phyloP scores from a whole-genome alignment of 306 rosid genomes.

The Malus domestica region ASM211411v1 NC_041796.1:10504001-10504500 shows the following conservation, averaged over 20 bases:
- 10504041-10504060: conserved; percentile 83
- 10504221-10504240: too few relatives aligned
- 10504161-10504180: neutral
- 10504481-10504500: too few relatives aligned
- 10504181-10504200: neutral
- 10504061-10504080: conserved; percentile 73
- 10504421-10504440: too few relatives aligned
- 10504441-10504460: too few relatives aligned
- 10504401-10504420: too few relatives aligned
- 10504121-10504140: neutral
- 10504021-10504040: conserved; percentile 95
- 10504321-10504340: neutral
- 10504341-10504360: neutral
- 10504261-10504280: neutral
- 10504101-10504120: neutral
- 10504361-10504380: too few relatives aligned
- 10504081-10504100: conserved; percentile 33
- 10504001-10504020: conserved; percentile 73
- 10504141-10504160: neutral
- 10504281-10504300: neutral
- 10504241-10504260: too few relatives aligned
- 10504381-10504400: too few relatives aligned
- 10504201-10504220: too few relatives aligned
- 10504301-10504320: neutral
- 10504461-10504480: too few relatives aligned